phyloP scores from a whole-genome alignment of 805 yeast genomes.

The Ogataea trehalophila region DNA sequence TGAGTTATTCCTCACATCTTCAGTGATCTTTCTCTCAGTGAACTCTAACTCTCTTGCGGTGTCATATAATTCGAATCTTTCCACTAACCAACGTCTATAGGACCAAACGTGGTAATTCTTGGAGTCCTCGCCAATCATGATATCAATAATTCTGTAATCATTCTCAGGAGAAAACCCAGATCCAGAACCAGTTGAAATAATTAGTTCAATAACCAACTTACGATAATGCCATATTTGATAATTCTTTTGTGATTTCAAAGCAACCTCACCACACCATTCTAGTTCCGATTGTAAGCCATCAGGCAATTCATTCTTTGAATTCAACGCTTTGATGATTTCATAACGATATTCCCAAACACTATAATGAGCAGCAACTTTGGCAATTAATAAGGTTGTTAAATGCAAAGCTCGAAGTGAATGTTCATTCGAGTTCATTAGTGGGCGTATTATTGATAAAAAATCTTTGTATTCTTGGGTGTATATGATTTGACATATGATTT shows the following conservation, averaged over 20 bases:
- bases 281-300: constrained; percentile 50
- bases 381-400: constrained; percentile 60
- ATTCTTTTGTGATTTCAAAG: constrained; percentile 77
- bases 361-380: constrained; percentile 80
- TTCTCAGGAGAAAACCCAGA: constrained; percentile 37
- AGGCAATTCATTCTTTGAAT: constrained; percentile 3
- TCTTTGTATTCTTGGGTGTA: constrained; percentile 67
- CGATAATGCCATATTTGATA: constrained; percentile 98
- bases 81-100: constrained; percentile 78
- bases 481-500: constrained; percentile 50
- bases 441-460: constrained; percentile 58
- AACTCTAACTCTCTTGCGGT: constrained; percentile 46
- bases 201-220: constrained; percentile 49
- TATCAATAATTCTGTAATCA: constrained; percentile 61
- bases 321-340: constrained; percentile 40
- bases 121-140: constrained; percentile 71
- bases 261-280: constrained; percentile 74
- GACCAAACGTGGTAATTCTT: constrained; percentile 98
- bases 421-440: constrained; percentile 56
- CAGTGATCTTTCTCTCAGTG: constrained; percentile 40
- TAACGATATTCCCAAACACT: constrained; percentile 79
- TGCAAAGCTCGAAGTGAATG: constrained; percentile 65
- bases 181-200: constrained; percentile 4
- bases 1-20: constrained; percentile 82
- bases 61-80: constrained; percentile 45